Base-by-base conservation (phyloP, 1,139 yeast genomes). In the Yamadazyma mexicana region DNA sequence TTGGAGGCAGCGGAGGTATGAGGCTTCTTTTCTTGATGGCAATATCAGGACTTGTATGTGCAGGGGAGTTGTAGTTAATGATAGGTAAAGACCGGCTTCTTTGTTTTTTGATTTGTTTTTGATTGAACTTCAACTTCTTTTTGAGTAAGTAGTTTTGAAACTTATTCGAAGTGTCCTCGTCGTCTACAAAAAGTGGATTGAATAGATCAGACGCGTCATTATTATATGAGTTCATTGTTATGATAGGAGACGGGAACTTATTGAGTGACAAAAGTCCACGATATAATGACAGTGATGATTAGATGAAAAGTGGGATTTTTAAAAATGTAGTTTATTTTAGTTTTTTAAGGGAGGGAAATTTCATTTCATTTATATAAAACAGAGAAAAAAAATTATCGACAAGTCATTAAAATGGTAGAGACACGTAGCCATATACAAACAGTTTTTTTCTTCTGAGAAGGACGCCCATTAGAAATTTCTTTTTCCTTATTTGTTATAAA, bases 1-100 rank as follows among this genome's bases (percentile, higher is more conserved):
- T 91, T 0, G 96, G 96, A 1, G 98, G 98, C 20, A 70, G 62
- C 16, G 73, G 72, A 14, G 66, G 69, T 14, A 63, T 48, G 29
- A 51, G 37, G 9, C 52, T 37, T 34, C 43, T 43, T 40, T 40
- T 44, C 11, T 43, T 36, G 44, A 34, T 38, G 42, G 31, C 41
- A 43, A 26, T 48, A 33, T 40, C 58, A 38, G 35, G 55, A 37
- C 43, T 44, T 38, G 22, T 42, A 6, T 29, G 35, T 7, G 31
- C 12, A 9, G 11, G 16, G 15, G 34, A 31, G 18, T 30, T 20
- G 51, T 67, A 69, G 50, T 59, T 63, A 43, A 72, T 70, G 42
- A 72, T 71, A 35, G 77, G 77, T 40, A 72, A 59, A 6, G 73
- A 66, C 37, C 76, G 56, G 23, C 69, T 62, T 37, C 77, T 57